Evolutionary conservation across 495 filamentous ascomycete species (phyloP).

Genomic region (Penicillium macrosclerotiorum): DNA sequence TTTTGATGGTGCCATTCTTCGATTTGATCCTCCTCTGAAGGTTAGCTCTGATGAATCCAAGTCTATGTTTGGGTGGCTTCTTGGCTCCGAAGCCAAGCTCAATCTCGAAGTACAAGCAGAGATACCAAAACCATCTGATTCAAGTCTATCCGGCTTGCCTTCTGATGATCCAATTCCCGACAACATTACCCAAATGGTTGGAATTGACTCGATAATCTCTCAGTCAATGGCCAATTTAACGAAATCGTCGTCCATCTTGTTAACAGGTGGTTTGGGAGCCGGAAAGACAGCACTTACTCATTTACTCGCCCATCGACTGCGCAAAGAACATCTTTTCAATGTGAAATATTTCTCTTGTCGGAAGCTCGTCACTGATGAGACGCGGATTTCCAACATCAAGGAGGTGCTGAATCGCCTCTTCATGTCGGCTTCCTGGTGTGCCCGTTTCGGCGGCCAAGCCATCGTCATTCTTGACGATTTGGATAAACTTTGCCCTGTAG

Average conservation of each 20-base stretch:
- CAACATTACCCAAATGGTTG: conserved; percentile 65
- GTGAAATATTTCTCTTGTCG: conserved; percentile 79
- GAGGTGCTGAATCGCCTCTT: conserved; percentile 81
- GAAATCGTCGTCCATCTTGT: conserved; percentile 81
- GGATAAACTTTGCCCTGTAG: conserved; percentile 84
- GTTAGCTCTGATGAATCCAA: conserved; percentile 44
- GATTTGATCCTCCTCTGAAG: conserved; percentile 62
- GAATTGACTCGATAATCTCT: conserved; percentile 73
- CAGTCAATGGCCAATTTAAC: conserved; percentile 70
- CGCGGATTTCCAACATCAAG: conserved; percentile 82
- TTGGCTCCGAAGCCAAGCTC: conserved; percentile 71
- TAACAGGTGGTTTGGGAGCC: conserved; percentile 84
- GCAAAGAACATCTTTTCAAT: conserved; percentile 66
- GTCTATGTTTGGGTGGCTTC: conserved; percentile 63
- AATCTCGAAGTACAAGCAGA: conserved; percentile 69
- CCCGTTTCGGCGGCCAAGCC: conserved; percentile 75
- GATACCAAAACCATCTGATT: conserved; percentile 57
- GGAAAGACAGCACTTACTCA: conserved; percentile 79
- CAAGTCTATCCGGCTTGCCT: conserved; percentile 42
- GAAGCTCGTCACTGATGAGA: conserved; percentile 83
- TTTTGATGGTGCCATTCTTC: conserved; percentile 69
- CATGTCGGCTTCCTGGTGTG: conserved; percentile 84
- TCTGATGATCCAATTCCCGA: conserved; percentile 53
- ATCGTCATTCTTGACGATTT: conserved; percentile 89
- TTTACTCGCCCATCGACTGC: conserved; percentile 63